Conservation (phyloP, 306 rosid genomes). For the Vigna mungo region DNA sequence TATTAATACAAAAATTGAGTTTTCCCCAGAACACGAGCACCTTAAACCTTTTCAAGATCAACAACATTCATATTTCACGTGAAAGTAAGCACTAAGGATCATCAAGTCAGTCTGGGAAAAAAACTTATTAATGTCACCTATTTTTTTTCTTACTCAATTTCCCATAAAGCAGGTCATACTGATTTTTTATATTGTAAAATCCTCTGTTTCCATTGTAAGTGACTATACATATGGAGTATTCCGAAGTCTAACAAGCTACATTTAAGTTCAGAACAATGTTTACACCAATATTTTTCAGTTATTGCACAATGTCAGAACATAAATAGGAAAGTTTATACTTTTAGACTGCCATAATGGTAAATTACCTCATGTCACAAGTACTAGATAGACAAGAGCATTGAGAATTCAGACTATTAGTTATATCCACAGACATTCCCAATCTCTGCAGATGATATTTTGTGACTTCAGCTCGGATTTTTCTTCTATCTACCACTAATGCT, state of each 20-base stretch:
- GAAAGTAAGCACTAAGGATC: neutral
- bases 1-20: neutral
- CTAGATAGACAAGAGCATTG: conserved; percentile 61
- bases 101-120: neutral
- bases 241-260: neutral
- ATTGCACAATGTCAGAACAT: neutral
- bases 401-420: conserved; percentile 59
- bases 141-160: conserved; percentile 8
- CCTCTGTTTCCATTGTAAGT: neutral
- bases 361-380: conserved; percentile 62
- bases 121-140: neutral
- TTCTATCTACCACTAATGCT: conserved; percentile 77
- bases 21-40: neutral
- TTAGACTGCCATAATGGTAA: conserved; percentile 25
- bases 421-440: conserved; percentile 78
- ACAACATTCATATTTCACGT: neutral
- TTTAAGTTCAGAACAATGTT: no score
- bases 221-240: neutral
- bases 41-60: neutral
- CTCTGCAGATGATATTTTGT: conserved; percentile 80
- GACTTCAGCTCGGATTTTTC: conserved; percentile 79
- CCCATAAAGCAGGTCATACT: conserved; percentile 2
- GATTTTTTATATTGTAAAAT: neutral
- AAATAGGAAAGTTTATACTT: neutral
- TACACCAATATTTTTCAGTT: neutral